Percentiles rank a stretch among this genome's conserved stretches.
These are phyloP conservation scores for Closterium sp. DNA, from an alignment of 139 green algal genomes.

Conservation along the genomic window DNA sequence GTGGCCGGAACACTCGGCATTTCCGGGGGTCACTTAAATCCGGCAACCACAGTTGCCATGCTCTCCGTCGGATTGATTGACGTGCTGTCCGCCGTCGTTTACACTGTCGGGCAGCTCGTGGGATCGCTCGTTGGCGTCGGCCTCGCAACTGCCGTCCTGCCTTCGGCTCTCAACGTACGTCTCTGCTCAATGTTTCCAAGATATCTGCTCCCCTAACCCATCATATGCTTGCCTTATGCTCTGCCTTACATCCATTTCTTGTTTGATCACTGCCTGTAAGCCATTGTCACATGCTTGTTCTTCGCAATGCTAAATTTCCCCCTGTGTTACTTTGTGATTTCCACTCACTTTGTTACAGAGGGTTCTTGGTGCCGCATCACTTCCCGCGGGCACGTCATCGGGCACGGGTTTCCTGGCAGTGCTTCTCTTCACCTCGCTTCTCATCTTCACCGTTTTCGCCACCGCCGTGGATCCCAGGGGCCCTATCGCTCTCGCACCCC, in stretches of 20 bases:
- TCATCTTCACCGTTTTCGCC: slow-evolving; percentile 44
- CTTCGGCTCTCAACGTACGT: background rate
- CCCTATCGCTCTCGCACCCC: slow-evolving; percentile 34
- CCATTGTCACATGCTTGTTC: no score
- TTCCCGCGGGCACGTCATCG: background rate
- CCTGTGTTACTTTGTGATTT: no score
- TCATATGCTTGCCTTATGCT: background rate
- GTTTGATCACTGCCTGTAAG: no score
- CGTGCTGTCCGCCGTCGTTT: slow-evolving; percentile 13
- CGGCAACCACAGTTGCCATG: slow-evolving; percentile 42
- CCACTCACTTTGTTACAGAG: background rate
- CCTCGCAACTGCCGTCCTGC: background rate
- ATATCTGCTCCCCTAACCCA: no score
- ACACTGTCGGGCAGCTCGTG: slow-evolving; percentile 37
- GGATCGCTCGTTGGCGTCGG: slow-evolving; percentile 14
- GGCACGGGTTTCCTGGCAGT: slow-evolving; percentile 14
- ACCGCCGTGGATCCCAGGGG: slow-evolving; percentile 13
- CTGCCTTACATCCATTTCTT: no score
- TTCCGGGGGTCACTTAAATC: slow-evolving; percentile 51
- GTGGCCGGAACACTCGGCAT: slow-evolving; percentile 24
- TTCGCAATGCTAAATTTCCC: no score
- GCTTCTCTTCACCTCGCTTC: slow-evolving; percentile 33
- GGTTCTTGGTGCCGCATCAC: background rate
- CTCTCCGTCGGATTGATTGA: slow-evolving; percentile 26
- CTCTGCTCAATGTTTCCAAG: background rate